Percentiles rank a stretch among this genome's conserved stretches.
These are phyloP conservation scores for Candida arabinofermentans DNA, from an alignment of 805 yeast species.

Conservation along the genomic window DNA sequence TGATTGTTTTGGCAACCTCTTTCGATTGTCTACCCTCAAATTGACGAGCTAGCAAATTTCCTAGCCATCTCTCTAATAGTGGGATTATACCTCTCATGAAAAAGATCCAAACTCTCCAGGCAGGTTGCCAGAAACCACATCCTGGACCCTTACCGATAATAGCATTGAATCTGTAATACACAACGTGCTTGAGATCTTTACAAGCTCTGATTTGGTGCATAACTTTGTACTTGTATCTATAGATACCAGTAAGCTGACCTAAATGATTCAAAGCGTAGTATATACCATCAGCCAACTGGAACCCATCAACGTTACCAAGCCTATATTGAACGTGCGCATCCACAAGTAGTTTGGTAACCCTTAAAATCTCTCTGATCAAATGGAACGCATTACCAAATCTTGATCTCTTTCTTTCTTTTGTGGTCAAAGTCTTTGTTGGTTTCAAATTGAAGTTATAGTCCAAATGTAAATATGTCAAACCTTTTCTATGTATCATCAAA, in stretches of 20 bases:
- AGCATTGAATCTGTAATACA: constrained; percentile 78
- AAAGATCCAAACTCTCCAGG: constrained; percentile 95
- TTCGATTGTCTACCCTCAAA: constrained; percentile 93
- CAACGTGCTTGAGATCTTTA: constrained; percentile 90
- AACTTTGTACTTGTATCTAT: constrained; percentile 93
- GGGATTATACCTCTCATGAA: constrained; percentile 92
- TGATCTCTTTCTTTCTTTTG: constrained; percentile 93
- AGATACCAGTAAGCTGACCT: constrained; percentile 95
- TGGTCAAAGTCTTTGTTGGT: constrained; percentile 93
- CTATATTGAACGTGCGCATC: constrained; percentile 93
- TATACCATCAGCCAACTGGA: constrained; percentile 91
- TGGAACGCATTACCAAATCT: constrained; percentile 97
- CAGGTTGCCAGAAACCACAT: constrained; percentile 98
- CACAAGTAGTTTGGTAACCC: constrained; percentile 79
- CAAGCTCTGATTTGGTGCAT: constrained; percentile 98
- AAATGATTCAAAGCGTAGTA: constrained; percentile 87
- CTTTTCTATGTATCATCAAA: constrained; percentile 82
- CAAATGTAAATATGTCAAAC: constrained; percentile 85
- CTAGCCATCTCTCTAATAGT: constrained; percentile 89
- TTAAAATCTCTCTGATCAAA: constrained; percentile 80
- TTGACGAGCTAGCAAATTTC: constrained; percentile 85
- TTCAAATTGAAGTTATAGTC: constrained; percentile 95
- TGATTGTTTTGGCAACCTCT: constrained; percentile 88
- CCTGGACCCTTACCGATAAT: constrained; percentile 98
- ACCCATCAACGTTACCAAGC: constrained; percentile 87